These are phyloP conservation scores for Saxophila tyrrhenica DNA, from an alignment of 495 filamentous ascomycete genomes.

Conservation along the genomic window DNA sequence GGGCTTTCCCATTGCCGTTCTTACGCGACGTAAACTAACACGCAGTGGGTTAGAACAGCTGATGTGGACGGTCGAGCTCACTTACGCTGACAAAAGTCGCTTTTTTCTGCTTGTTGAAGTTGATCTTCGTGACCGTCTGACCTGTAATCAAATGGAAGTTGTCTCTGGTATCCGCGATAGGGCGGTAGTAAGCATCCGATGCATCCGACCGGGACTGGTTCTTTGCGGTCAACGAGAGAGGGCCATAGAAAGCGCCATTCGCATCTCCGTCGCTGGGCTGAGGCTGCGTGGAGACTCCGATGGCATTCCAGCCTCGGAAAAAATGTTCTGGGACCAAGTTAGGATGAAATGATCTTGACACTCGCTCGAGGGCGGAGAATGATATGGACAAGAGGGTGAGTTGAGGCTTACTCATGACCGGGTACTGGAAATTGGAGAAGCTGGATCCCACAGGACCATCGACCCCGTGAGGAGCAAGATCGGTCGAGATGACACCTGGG, in stretches of 20 bases:
- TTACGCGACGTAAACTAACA: slow-evolving; percentile 24
- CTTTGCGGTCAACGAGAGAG: slow-evolving; percentile 34
- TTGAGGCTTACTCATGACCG: slow-evolving; percentile 30
- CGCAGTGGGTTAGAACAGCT: slow-evolving; percentile 28
- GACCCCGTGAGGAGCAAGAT: slow-evolving; percentile 3
- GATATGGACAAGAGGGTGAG: background rate
- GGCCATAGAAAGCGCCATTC: slow-evolving; percentile 37
- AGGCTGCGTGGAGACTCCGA: slow-evolving; percentile 37
- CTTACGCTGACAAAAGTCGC: slow-evolving; percentile 30
- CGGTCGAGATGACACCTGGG: slow-evolving; percentile 25
- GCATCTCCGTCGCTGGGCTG: slow-evolving; percentile 39
- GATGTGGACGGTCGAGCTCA: slow-evolving; percentile 25
- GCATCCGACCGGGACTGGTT: slow-evolving; percentile 21
- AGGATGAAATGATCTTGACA: background rate
- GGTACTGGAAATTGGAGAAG: slow-evolving; percentile 31
- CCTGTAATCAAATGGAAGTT: slow-evolving; percentile 12
- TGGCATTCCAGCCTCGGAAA: slow-evolving; percentile 36
- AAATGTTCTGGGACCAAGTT: slow-evolving; percentile 34
- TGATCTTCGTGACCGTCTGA: slow-evolving; percentile 28
- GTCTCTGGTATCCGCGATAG: slow-evolving; percentile 19
- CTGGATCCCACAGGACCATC: slow-evolving; percentile 5
- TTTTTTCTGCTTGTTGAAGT: slow-evolving; percentile 39
- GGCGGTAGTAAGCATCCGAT: slow-evolving; percentile 8
- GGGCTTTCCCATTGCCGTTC: slow-evolving; percentile 7
- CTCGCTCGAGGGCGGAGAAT: background rate